phyloP scores from a whole-genome alignment of 2,329 filamentous ascomycete species.

The Hypoxylon sp. region DNA sequence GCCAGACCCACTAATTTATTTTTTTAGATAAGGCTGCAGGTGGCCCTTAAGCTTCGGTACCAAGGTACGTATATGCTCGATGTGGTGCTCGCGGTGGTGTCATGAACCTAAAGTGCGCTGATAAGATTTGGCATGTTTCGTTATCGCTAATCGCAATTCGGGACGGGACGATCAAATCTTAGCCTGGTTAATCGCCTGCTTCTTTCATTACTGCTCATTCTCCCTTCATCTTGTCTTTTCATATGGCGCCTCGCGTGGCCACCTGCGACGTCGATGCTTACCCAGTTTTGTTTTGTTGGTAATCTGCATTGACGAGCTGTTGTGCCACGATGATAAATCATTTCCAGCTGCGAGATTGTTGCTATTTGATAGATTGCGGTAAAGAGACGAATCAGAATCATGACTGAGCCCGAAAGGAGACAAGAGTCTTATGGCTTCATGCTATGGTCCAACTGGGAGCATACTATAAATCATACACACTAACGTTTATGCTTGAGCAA shows the following conservation, averaged over 20 bases:
- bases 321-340: slow-evolving; percentile 5
- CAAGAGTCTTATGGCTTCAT: neutral
- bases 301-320: neutral
- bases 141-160: slow-evolving; percentile 33
- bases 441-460: neutral
- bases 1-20: slow-evolving; percentile 31
- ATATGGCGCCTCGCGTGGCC: slow-evolving; percentile 1
- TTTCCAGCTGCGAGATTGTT: slow-evolving; percentile 1
- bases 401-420: slow-evolving; percentile 1
- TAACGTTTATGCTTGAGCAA: neutral
- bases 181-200: neutral
- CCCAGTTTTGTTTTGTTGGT: neutral
- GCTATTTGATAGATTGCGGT: slow-evolving; percentile 11
- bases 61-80: neutral
- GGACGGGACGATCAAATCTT: slow-evolving; percentile 22
- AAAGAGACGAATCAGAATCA: slow-evolving; percentile 3
- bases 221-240: slow-evolving; percentile 12
- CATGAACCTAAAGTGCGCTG: neutral
- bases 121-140: slow-evolving; percentile 24
- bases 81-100: neutral
- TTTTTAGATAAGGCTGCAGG: slow-evolving; percentile 40
- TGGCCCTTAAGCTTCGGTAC: slow-evolving; percentile 6
- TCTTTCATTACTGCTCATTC: slow-evolving; percentile 9
- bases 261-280: neutral
- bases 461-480: slow-evolving; percentile 4